A percentile compares a stretch with the other conserved stretches of the same genome.
Evolutionary conservation across 176 grass and related monocot species (phyloP).

Genomic region (Dendrocalamus sinicus): DNA sequence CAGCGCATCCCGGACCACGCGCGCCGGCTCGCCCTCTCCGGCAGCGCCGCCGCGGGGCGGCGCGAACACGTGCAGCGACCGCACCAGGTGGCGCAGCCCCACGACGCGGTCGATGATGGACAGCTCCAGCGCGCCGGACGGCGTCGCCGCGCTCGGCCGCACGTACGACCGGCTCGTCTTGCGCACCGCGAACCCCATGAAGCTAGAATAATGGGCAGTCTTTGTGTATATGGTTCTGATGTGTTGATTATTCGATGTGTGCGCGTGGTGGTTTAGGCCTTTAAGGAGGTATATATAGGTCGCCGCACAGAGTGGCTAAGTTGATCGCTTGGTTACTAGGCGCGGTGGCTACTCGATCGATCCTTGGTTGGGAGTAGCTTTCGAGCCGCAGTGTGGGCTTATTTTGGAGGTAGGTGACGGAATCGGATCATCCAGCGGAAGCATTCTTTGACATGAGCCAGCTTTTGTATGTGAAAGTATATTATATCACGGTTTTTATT

Average conservation of each 20-base stretch:
- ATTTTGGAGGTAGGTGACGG: not conserved
- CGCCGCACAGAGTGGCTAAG: not conserved
- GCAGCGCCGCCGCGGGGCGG: too few relatives aligned
- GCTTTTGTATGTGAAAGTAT: too few relatives aligned
- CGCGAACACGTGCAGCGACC: slow-evolving; percentile 43
- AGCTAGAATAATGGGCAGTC: not conserved
- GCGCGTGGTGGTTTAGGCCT: not conserved
- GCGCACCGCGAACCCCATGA: slow-evolving; percentile 36
- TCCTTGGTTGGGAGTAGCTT: too few relatives aligned
- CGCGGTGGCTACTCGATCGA: too few relatives aligned
- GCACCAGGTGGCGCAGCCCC: slow-evolving; percentile 47
- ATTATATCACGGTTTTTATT: too few relatives aligned
- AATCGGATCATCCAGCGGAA: too few relatives aligned
- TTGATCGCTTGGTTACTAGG: too few relatives aligned
- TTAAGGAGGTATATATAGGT: not conserved
- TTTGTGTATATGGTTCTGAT: not conserved
- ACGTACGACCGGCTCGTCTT: slow-evolving; percentile 23
- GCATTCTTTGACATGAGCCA: too few relatives aligned
- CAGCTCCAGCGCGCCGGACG: slow-evolving; percentile 22
- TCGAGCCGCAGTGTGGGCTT: too few relatives aligned
- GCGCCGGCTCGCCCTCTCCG: not conserved
- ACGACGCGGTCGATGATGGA: slow-evolving; percentile 49
- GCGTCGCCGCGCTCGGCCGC: slow-evolving; percentile 12
- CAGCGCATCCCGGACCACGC: slow-evolving; percentile 19
- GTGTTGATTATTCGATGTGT: not conserved